Evolutionary conservation across 805 yeast species (phyloP).

Genomic region (Metschnikowia hibisci): DNA sequence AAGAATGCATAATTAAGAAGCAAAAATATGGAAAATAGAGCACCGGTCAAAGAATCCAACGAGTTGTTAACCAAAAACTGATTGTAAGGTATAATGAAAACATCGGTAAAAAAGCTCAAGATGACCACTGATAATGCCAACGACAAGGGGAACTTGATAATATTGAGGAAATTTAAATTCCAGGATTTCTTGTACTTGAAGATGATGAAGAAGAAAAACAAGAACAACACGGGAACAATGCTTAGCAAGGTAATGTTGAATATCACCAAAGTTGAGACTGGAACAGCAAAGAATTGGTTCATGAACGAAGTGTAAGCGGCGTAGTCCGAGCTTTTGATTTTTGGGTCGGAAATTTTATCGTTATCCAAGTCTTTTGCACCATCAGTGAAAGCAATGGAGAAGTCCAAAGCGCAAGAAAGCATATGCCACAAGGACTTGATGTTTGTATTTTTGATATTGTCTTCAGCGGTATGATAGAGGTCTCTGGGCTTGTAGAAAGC

Average conservation of each 20-base stretch:
- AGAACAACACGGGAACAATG: conserved; percentile 50
- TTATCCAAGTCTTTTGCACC: conserved; percentile 32
- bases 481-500: conserved; percentile 86
- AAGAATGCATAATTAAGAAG: conserved; percentile 55
- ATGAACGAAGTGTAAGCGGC: conserved; percentile 67
- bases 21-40: conserved; percentile 46
- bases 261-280: conserved; percentile 47
- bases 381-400: conserved; percentile 41
- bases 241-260: conserved; percentile 51
- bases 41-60: conserved; percentile 31
- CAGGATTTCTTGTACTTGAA: conserved; percentile 45
- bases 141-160: conserved; percentile 54
- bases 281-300: conserved; percentile 54
- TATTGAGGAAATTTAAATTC: conserved; percentile 39
- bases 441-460: conserved; percentile 60
- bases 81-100: conserved; percentile 21
- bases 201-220: conserved; percentile 46
- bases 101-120: conserved; percentile 22
- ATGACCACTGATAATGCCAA: conserved; percentile 36
- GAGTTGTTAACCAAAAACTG: conserved; percentile 39
- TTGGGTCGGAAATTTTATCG: not conserved
- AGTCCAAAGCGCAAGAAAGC: conserved; percentile 67
- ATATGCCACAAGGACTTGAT: conserved; percentile 79
- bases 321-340: conserved; percentile 21
- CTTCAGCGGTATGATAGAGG: conserved; percentile 75